These are phyloP conservation scores for Podospora tetraspora DNA, from an alignment of 495 filamentous ascomycete species.

Conservation along the genomic window DNA sequence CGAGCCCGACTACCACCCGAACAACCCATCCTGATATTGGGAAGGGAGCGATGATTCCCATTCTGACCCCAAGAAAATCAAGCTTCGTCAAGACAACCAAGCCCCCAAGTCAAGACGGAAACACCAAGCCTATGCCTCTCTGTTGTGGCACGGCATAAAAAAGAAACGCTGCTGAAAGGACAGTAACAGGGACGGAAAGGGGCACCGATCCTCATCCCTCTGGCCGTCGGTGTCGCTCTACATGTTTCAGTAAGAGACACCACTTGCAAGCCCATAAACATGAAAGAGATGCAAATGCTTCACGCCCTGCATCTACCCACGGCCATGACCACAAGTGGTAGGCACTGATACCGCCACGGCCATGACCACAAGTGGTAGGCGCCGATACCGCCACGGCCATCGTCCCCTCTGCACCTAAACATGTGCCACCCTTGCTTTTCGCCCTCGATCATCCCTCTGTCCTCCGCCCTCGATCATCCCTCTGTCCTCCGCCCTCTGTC, in stretches of 20 bases:
- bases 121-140: neutral
- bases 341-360: neutral
- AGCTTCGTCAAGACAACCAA: neutral
- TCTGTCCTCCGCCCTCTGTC: neutral
- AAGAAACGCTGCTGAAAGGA: neutral
- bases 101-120: neutral
- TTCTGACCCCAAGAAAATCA: neutral
- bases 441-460: neutral
- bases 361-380: slow-evolving; percentile 3
- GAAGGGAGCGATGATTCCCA: neutral
- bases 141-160: neutral
- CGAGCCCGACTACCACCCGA: neutral
- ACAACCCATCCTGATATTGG: neutral
- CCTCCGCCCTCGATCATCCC: neutral
- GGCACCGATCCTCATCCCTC: neutral
- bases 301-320: slow-evolving; percentile 9
- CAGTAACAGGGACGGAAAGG: neutral
- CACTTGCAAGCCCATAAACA: slow-evolving; percentile 1
- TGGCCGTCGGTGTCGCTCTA: slow-evolving; percentile 1
- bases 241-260: slow-evolving; percentile 8
- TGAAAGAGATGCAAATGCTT: slow-evolving; percentile 11
- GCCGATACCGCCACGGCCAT: neutral
- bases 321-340: slow-evolving; percentile 1
- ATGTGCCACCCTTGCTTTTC: neutral
- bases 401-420: neutral